Evolutionary conservation across 2,329 filamentous ascomycete genomes (phyloP).

Genomic region (Apiospora hydei): DNA sequence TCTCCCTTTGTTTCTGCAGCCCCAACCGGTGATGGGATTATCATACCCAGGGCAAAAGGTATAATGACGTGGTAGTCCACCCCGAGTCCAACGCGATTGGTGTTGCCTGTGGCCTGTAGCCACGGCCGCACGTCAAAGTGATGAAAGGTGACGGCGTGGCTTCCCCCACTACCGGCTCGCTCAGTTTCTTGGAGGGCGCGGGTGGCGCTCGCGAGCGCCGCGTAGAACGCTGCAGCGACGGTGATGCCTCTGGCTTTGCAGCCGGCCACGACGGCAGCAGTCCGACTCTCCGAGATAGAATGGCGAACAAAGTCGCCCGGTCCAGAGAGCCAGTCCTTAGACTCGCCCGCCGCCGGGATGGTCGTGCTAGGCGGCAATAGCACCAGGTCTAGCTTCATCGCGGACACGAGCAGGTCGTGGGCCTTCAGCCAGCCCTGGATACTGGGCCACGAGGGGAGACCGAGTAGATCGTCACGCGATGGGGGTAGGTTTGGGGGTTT

Average conservation of each 20-base stretch:
- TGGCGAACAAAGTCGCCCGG: neutral
- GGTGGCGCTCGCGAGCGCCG: neutral
- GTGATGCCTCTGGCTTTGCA: neutral
- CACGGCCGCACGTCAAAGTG: neutral
- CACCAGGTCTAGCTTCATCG: neutral
- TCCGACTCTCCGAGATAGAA: neutral
- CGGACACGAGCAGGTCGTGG: neutral
- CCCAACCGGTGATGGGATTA: neutral
- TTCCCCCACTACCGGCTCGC: neutral
- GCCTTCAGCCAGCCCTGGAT: neutral
- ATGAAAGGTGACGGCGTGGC: neutral
- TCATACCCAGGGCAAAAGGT: neutral
- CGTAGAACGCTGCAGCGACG: neutral
- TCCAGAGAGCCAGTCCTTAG: neutral
- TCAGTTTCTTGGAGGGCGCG: neutral
- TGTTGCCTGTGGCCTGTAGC: neutral
- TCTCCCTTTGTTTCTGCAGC: neutral
- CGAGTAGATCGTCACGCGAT: neutral
- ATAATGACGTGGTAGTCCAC: neutral
- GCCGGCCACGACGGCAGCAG: neutral
- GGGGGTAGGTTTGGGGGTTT: neutral
- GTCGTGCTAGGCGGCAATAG: neutral
- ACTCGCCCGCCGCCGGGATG: neutral
- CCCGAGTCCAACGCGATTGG: neutral
- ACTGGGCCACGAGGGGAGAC: neutral